Base-by-base conservation (phyloP, 306 rosid species). In the Lablab purpureus region DNA sequence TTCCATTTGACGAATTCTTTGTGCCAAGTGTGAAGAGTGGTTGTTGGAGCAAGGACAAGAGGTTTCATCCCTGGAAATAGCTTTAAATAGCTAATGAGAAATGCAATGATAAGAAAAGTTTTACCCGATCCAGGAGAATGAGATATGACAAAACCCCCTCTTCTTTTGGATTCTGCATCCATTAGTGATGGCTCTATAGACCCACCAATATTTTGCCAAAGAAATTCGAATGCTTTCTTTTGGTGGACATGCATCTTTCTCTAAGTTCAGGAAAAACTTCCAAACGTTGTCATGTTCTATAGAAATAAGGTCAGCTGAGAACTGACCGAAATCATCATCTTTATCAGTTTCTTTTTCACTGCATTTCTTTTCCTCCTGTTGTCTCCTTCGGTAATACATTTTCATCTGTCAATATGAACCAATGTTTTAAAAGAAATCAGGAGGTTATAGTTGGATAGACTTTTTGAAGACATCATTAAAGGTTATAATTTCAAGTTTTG, bases 1-100 rank as follows among this genome's bases (percentile, higher is more conserved):
- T 89, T 67, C 98, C 97, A 92, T 79, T 94, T 92, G 15, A 88
- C 88, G 55, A 89, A 94, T 80, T 94, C 98, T 80, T 94, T 90
- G 65, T 88, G 86, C 97, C 98, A 94, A 11, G 97, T 92, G 65
- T 90, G 88, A 15, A 94, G 97, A 59, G 97, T 92, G 14, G 97
- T 90, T 80, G 92, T 94, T 10, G 97, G 98, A 67, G 98, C 98
- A 47, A 94, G 93, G 58, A 94, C 84, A 50, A 94, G 56, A 10
- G 98, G 98, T 45, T 90, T 79, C 79, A 88, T 92, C 51, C 89
- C 90, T 0, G 98, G 98, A 81, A 90, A 92, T 37, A 92, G 77
- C 79, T 92, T 92, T 56, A 92, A 78, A 83, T 90, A 92, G 85
- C 98, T 94, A 52, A 82, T 84, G 32, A 94, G 97, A 84, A 94